Conservation (phyloP, 179 eudicot genomes). For the Beta corolliflora region DNA sequence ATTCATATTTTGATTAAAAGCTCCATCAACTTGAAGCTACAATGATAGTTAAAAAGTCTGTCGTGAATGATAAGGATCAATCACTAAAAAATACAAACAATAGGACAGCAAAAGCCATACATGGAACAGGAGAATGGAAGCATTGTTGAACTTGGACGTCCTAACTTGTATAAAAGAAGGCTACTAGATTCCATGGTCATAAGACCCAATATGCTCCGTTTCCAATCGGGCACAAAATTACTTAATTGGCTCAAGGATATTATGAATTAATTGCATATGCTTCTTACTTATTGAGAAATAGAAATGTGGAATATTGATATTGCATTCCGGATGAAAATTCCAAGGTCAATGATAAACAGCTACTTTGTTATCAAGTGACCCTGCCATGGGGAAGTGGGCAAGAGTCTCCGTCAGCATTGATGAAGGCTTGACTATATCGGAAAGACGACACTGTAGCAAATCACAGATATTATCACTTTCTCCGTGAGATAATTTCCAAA, state of each 20-base stretch:
- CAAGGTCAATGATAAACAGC: background rate
- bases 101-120: background rate
- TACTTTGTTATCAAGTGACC: background rate
- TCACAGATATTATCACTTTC: background rate
- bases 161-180: background rate
- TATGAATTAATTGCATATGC: background rate
- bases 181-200: background rate
- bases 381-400: background rate
- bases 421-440: background rate
- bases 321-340: background rate
- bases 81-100: constrained; percentile 10
- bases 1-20: constrained; percentile 56
- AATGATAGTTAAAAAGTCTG: constrained; percentile 27
- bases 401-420: background rate
- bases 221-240: background rate
- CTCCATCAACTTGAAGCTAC: constrained; percentile 91
- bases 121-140: background rate
- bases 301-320: background rate
- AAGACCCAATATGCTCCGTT: background rate
- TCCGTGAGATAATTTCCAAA: background rate
- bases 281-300: background rate
- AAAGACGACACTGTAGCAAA: background rate
- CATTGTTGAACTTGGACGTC: background rate
- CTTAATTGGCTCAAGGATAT: too few relatives aligned
- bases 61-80: constrained; percentile 16